These are phyloP conservation scores for Diaporthe sp. DNA, from an alignment of 2,329 filamentous ascomycete genomes.

Conservation along the genomic window DNA sequence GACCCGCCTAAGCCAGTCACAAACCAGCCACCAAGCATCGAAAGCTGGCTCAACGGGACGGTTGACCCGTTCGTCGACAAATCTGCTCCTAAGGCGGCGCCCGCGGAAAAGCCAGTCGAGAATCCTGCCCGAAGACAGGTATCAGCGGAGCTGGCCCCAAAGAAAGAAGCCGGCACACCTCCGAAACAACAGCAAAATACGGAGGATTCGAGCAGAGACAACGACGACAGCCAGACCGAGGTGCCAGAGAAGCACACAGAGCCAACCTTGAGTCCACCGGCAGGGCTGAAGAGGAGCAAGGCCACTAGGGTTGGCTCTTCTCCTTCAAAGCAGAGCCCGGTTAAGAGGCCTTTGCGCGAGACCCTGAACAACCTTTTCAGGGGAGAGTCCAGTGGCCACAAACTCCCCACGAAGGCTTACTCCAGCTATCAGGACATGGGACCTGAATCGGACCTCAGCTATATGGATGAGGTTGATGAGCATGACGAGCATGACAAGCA, in stretches of 20 bases:
- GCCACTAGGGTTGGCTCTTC: conserved; percentile 66
- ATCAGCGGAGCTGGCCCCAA: conserved; percentile 43
- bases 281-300: conserved; percentile 65
- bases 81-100: conserved; percentile 47
- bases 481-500: conserved; percentile 44
- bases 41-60: conserved; percentile 74
- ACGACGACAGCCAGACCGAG: conserved; percentile 33
- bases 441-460: conserved; percentile 44
- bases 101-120: conserved; percentile 52
- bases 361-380: conserved; percentile 72
- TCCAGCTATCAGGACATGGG: conserved; percentile 59
- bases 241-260: conserved; percentile 20
- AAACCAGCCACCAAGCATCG: conserved; percentile 74
- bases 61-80: conserved; percentile 72
- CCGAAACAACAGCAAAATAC: background rate
- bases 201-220: background rate
- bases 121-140: conserved; percentile 47
- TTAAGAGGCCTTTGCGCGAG: conserved; percentile 68
- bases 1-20: conserved; percentile 65
- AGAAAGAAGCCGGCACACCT: conserved; percentile 36
- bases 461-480: conserved; percentile 41
- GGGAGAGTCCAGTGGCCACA: conserved; percentile 67
- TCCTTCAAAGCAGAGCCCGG: conserved; percentile 57
- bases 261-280: background rate
- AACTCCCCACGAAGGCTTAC: conserved; percentile 60